Conservation (phyloP, 139 green algal species). For the Chlorella sp. region DNA sequence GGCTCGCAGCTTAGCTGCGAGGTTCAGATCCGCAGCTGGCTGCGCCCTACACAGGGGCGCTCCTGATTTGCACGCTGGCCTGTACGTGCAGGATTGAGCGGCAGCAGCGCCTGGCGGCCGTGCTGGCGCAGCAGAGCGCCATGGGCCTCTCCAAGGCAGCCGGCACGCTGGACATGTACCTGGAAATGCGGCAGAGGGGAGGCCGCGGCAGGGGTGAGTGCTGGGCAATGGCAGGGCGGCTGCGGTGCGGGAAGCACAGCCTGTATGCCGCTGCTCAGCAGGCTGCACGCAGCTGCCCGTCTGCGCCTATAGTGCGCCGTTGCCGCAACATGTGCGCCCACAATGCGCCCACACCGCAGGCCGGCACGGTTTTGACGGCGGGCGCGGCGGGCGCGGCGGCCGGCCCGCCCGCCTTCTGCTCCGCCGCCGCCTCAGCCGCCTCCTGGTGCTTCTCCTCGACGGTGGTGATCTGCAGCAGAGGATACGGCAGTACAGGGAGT, state of each 20-base stretch:
- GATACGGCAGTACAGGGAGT: too few species aligned
- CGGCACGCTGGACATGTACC: slow-evolving; percentile 41
- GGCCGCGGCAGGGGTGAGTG: slow-evolving; percentile 5
- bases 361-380: slow-evolving; percentile 1
- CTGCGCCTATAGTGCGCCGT: too few species aligned
- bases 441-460: slow-evolving; percentile 38
- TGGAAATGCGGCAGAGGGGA: slow-evolving; percentile 10
- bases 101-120: slow-evolving; percentile 34
- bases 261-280: not conserved
- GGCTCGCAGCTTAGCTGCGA: not conserved
- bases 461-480: slow-evolving; percentile 1
- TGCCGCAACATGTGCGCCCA: not conserved
- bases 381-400: slow-evolving; percentile 19
- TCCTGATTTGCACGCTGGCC: not conserved
- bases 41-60: not conserved
- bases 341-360: not conserved
- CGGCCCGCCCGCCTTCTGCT: slow-evolving; percentile 13
- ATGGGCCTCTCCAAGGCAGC: slow-evolving; percentile 41
- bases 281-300: not conserved
- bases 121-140: slow-evolving; percentile 32
- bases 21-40: not conserved
- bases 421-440: slow-evolving; percentile 26
- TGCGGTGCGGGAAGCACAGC: not conserved
- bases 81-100: slow-evolving; percentile 35
- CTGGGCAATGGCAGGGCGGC: not conserved